These are phyloP conservation scores for Globisporangium nagaii DNA, from an alignment of 352 stramenopile genomes.

Conservation along the genomic window DNA sequence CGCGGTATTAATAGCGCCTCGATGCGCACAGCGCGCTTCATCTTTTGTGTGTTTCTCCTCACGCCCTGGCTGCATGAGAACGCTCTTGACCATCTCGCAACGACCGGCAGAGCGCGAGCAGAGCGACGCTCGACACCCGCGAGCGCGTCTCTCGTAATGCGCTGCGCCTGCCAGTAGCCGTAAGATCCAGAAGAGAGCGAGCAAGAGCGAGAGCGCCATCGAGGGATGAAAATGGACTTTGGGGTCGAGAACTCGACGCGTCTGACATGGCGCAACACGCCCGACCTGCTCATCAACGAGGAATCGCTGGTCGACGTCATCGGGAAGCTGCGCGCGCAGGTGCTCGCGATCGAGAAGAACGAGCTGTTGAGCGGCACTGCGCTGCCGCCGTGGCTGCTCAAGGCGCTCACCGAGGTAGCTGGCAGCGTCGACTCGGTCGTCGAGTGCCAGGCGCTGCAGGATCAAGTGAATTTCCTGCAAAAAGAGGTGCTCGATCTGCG, in stretches of 20 bases:
- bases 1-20: too few relatives aligned
- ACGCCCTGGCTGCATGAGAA: too few relatives aligned
- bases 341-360: constrained; percentile 69
- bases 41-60: neutral
- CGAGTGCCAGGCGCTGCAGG: constrained; percentile 66
- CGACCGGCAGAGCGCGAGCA: too few relatives aligned
- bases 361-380: constrained; percentile 66
- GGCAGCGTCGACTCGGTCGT: constrained; percentile 77
- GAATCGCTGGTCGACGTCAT: constrained; percentile 77
- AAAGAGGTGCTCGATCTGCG: constrained; percentile 77
- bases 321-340: constrained; percentile 51
- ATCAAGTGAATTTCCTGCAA: constrained; percentile 71
- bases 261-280: constrained; percentile 56
- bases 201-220: neutral
- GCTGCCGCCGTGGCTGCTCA: constrained; percentile 63
- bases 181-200: too few relatives aligned
- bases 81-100: neutral
- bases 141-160: too few relatives aligned
- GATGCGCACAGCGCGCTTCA: too few relatives aligned
- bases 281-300: constrained; percentile 75
- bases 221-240: constrained; percentile 22
- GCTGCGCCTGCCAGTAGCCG: neutral
- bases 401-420: constrained; percentile 70
- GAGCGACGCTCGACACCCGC: neutral
- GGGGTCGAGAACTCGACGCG: constrained; percentile 35